Evolutionary conservation across 768 basidiomycete genomes (phyloP), one percentile per base, ranked within the genome.

Genomic region (Amanita exitialis): DNA sequence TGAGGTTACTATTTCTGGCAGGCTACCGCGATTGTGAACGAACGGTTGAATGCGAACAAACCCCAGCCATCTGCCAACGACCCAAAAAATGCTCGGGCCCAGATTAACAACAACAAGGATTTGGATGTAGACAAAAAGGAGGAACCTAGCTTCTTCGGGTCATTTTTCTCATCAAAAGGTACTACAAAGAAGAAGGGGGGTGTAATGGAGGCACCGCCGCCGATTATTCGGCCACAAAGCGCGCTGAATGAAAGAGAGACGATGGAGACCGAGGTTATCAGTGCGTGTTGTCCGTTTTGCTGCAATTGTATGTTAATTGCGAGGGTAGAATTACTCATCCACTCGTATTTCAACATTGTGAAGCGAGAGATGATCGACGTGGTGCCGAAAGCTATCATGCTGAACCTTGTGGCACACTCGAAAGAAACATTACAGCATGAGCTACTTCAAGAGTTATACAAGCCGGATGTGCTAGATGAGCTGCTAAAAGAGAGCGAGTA

Each of bases 351-450:
- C 77, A 93, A 96, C 70, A 93, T 97, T 57, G 91, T 97, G 50
- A 98, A 99, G 72, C 86, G 94, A 53, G 95, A 97, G 69, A 92
- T 98, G 89, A 98, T 98, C 61, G 95, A 98, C 68, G 96, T 96
- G 92, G 90, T 98, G 21, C 95, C 95, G 6, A 99, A 99, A 67
- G 90, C 90, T 15, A 91, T 96, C 64, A 82, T 87, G 8, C 71
- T 89, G 56, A 97, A 90, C 13, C 80, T 98, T 32, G 95, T 99
- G 45, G 86, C 82, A 63, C 83, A 83, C 66, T 84, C 94, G 53
- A 97, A 96, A 68, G 96, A 98, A 69, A 82, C 90, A 65, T 72
- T 99, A 53, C 96, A 99, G 71, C 78, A 84, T 54, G 94, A 96
- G 67, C 76, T 99, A 36, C 69, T 99, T 47, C 90, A 96, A 63